These are phyloP conservation scores for Vitis vinifera DNA, from an alignment of 164 flowering plant genomes.

Conservation along the genomic window DNA sequence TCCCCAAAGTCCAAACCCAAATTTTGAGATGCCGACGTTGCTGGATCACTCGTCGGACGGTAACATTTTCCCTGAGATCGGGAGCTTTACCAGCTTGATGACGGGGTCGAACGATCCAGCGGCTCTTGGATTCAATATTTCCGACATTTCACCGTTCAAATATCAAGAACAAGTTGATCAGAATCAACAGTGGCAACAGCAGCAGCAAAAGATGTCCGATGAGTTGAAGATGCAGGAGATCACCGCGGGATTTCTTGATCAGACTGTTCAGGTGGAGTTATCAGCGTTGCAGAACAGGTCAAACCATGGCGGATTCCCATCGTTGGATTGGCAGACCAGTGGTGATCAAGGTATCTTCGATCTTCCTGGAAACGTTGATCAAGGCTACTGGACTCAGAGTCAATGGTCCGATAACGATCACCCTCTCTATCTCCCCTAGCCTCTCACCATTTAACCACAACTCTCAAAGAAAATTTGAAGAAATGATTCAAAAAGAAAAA, in stretches of 20 bases:
- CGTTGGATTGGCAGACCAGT: slow-evolving; percentile 54
- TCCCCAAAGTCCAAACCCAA: slow-evolving; percentile 16
- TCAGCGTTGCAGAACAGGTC: slow-evolving; percentile 24
- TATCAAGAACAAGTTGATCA: slow-evolving; percentile 17
- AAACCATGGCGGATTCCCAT: slow-evolving; percentile 27
- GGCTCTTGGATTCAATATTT: slow-evolving; percentile 23
- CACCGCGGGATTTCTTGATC: slow-evolving; percentile 35
- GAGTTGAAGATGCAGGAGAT: slow-evolving; percentile 37
- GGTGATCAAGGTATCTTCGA: slow-evolving; percentile 59
- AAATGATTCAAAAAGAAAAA: background rate
- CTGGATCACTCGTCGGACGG: slow-evolving; percentile 20
- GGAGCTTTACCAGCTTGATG: slow-evolving; percentile 57
- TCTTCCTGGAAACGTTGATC: slow-evolving; percentile 58
- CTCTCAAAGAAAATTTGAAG: background rate
- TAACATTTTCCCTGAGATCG: slow-evolving; percentile 43
- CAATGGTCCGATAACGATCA: slow-evolving; percentile 62
- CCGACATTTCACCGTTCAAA: slow-evolving; percentile 24
- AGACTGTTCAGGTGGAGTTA: slow-evolving; percentile 32
- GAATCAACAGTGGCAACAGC: slow-evolving; percentile 16
- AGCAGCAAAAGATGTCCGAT: slow-evolving; percentile 18
- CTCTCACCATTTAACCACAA: background rate
- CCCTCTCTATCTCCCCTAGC: slow-evolving; percentile 43
- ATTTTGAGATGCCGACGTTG: slow-evolving; percentile 18
- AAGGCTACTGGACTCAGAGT: slow-evolving; percentile 62
- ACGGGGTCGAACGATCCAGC: slow-evolving; percentile 34